Percentiles rank a stretch among this genome's conserved stretches.
phyloP scores from a whole-genome alignment of 169 alveolate species.

The Perkinsus marinus region DNA sequence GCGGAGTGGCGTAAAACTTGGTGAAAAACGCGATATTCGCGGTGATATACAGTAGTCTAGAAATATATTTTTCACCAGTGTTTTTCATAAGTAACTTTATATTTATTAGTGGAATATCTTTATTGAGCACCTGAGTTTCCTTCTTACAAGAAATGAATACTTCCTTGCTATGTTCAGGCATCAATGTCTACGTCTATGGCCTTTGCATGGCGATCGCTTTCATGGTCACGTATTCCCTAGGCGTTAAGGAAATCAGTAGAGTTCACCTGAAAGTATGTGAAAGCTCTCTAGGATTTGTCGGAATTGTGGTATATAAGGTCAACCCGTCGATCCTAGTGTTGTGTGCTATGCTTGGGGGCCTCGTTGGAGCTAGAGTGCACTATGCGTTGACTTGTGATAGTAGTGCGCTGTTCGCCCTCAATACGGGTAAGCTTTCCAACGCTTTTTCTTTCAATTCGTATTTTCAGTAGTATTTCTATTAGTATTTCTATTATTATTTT shows the following conservation, averaged over 20 bases:
- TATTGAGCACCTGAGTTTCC: too few relatives aligned
- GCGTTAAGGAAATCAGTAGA: not conserved
- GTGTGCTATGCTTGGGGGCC: not conserved
- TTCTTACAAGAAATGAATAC: too few relatives aligned
- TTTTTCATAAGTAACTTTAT: too few relatives aligned
- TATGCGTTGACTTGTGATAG: not conserved
- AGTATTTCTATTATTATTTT: too few relatives aligned
- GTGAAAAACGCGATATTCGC: too few relatives aligned
- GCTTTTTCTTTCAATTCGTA: too few relatives aligned
- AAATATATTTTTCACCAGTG: too few relatives aligned
- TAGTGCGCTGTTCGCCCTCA: not conserved
- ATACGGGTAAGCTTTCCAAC: not conserved
- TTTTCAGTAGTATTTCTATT: too few relatives aligned
- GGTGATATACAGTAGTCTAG: too few relatives aligned
- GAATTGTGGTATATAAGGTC: not conserved
- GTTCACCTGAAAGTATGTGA: not conserved
- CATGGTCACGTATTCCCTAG: not conserved
- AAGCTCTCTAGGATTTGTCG: not conserved
- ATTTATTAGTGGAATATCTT: too few relatives aligned
- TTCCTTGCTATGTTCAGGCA: not conserved
- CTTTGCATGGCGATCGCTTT: not conserved
- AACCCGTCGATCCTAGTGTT: not conserved
- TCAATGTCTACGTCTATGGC: not conserved
- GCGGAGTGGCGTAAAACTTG: too few relatives aligned
- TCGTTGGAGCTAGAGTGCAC: not conserved